A percentile compares a stretch with the other conserved stretches of the same genome.
These are phyloP conservation scores for Globisporangium perplexum DNA, from an alignment of 352 stramenopile genomes.

Conservation along the genomic window DNA sequence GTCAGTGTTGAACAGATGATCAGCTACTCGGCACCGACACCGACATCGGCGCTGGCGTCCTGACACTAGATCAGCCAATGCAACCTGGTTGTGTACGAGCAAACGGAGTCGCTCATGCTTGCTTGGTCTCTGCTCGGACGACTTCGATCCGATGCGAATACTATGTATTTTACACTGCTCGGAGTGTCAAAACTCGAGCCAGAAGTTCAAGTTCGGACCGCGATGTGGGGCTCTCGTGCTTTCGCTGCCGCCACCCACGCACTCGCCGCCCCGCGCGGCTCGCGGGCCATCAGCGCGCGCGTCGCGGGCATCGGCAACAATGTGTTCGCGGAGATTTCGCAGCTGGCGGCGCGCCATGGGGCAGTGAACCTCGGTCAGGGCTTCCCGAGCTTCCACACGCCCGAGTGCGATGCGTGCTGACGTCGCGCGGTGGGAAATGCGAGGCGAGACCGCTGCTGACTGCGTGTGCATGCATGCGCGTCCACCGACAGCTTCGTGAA, in stretches of 20 bases:
- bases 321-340: conserved; percentile 87
- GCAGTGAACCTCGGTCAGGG: conserved; percentile 95
- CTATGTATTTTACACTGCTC: no score
- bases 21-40: no score
- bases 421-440: no score
- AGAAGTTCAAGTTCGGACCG: neutral
- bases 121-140: no score
- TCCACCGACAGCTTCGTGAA: conserved; percentile 77
- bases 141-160: no score
- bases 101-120: no score
- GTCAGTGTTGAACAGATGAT: no score
- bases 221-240: neutral
- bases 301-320: conserved; percentile 65
- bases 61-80: no score
- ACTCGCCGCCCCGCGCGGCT: neutral
- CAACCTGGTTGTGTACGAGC: no score
- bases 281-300: conserved; percentile 50
- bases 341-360: conserved; percentile 67
- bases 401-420: conserved; percentile 23
- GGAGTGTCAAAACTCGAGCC: no score
- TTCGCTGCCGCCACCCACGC: neutral
- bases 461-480: neutral
- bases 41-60: no score
- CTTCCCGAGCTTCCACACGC: conserved; percentile 94
- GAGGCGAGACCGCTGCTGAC: neutral